Conservation (phyloP, 2,329 filamentous ascomycete genomes). For the Phoma sp. region DNA sequence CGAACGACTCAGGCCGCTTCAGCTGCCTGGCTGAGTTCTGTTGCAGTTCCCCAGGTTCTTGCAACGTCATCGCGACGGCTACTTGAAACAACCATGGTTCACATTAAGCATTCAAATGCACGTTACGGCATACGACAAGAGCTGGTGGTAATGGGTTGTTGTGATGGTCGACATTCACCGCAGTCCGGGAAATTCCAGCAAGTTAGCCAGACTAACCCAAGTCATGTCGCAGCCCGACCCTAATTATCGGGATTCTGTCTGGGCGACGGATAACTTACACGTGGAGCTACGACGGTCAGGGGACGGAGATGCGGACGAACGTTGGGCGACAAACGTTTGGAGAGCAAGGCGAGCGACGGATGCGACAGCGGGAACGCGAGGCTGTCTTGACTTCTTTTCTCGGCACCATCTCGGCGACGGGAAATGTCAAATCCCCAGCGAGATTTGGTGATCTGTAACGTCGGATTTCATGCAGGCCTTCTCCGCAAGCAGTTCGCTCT, state of each 20-base stretch:
- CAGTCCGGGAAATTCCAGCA: not conserved
- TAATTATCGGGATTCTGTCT: not conserved
- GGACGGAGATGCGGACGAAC: not conserved
- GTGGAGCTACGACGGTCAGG: not conserved
- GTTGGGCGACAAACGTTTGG: not conserved
- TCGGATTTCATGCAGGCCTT: too few species aligned
- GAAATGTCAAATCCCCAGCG: not conserved
- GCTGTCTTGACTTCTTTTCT: not conserved
- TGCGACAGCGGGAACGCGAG: not conserved
- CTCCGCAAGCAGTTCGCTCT: not conserved
- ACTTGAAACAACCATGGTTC: not conserved
- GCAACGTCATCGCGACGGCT: not conserved
- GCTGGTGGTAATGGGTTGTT: not conserved
- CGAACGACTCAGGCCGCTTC: not conserved
- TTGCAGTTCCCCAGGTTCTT: not conserved
- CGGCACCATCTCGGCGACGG: not conserved
- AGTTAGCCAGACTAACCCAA: not conserved
- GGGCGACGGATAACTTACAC: not conserved
- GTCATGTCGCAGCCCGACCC: constrained; percentile 1
- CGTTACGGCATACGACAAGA: not conserved
- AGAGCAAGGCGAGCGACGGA: too few species aligned
- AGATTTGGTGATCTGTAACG: too few species aligned
- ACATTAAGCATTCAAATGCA: not conserved
- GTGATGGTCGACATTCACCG: not conserved
- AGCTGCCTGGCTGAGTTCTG: too few species aligned